Base-by-base conservation (phyloP, 1,284 basidiomycete genomes). In the Cutaneotrichosporon sp. region DNA sequence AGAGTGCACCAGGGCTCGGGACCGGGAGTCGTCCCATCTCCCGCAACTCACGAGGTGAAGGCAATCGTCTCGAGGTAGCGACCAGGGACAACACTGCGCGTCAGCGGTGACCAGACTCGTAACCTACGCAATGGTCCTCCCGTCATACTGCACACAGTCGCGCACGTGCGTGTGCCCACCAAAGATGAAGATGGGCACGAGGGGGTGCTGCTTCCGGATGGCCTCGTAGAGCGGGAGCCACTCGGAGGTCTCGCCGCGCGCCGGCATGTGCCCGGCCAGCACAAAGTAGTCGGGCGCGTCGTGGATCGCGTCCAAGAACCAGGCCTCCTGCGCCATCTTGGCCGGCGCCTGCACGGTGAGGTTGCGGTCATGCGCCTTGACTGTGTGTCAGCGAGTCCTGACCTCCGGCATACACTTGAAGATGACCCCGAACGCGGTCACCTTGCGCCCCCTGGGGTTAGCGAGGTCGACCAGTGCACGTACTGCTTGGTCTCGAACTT, bases 41-140 rank as follows among this genome's bases (percentile, higher is more conserved):
- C 11, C 13, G 20, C 6, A 31, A n/a, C 55, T 57, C 24, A 79
- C 72, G 78, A 79, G 5, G 79, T 74, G 81, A 67, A 73, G 82
- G 89, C 90, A 60, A 93, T 82, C 7, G 91, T 92, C 79, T 94
- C 91, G 87, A 93, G 89, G 75, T 92, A 94, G 25, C 89, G 83
- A 50, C 91, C 91, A 58, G 89, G 90, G 68, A 91, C 89, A 38
- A 93, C 78, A 1, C 77, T 79, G n/a, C 11, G 46, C 14, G 86
- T 82, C 82, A 90, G 88, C 0, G 84, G 22, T 86, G 84, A 7
- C 84, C 4, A 6, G 8, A 83, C 70, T 88, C 87, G n/a, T 27
- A 52, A 66, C 76, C 65, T 52, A 79, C 75, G 68, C 71, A 24
- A 81, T 79, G 11, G 75, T 76, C 18, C 73, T 61, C 22, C 66